A percentile compares a stretch with the other conserved stretches of the same genome.
Conservation (phyloP, 495 filamentous ascomycete species). For the Baudoinia panamericana region DNA sequence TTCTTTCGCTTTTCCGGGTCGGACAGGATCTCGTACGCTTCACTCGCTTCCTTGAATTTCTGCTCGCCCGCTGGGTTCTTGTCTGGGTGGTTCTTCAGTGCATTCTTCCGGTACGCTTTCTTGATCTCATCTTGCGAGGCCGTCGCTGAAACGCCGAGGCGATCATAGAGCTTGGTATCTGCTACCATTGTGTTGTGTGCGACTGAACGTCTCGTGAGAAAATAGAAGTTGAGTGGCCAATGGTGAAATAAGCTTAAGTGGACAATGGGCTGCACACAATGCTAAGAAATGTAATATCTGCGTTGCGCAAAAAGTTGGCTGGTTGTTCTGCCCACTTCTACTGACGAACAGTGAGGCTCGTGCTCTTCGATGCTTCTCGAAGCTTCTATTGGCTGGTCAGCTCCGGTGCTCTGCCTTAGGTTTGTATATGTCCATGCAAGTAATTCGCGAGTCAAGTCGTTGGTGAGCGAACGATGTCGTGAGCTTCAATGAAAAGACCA, state of each 20-base stretch:
- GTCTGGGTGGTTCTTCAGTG: slow-evolving; percentile 88
- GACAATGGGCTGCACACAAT: no score
- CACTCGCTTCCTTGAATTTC: slow-evolving; percentile 80
- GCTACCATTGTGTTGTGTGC: slow-evolving; percentile 24
- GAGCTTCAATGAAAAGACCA: no score
- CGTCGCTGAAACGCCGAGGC: slow-evolving; percentile 38
- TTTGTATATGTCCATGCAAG: no score
- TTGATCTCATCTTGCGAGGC: slow-evolving; percentile 90
- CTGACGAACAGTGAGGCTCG: neutral
- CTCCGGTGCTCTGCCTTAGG: no score
- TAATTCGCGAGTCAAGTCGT: no score
- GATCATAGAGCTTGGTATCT: slow-evolving; percentile 35
- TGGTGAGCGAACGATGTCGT: no score
- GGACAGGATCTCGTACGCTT: slow-evolving; percentile 94
- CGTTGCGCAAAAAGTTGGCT: no score
- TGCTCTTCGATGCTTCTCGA: slow-evolving; percentile 11
- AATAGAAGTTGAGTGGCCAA: neutral
- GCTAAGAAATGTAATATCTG: no score
- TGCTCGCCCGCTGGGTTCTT: slow-evolving; percentile 81
- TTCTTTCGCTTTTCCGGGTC: slow-evolving; percentile 94
- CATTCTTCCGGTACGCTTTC: slow-evolving; percentile 68
- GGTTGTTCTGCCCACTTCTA: no score
- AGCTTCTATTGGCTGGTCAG: slow-evolving; percentile 13
- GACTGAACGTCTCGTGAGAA: no score
- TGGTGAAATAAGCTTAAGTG: slow-evolving; percentile 1